phyloP scores from a whole-genome alignment of 352 stramenopile species.

The Pilasporangium apinafurcum region DNA sequence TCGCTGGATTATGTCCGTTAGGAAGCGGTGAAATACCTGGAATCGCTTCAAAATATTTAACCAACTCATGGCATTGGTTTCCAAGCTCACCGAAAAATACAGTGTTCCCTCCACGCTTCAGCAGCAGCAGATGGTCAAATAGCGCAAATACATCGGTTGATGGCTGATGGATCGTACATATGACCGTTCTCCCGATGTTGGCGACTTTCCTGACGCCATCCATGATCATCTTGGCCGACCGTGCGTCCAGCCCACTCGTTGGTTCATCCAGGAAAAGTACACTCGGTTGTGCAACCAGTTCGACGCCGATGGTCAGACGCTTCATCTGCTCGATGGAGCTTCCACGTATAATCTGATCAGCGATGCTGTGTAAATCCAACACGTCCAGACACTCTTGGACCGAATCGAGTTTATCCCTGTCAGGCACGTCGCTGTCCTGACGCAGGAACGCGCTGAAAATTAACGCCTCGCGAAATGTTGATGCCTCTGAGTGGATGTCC shows the following conservation, averaged over 20 bases:
- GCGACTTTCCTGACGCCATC: constrained; percentile 55
- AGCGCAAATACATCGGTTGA: constrained; percentile 76
- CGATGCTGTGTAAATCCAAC: constrained; percentile 12
- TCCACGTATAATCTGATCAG: constrained; percentile 14
- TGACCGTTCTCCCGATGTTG: constrained; percentile 64
- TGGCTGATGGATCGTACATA: constrained; percentile 90
- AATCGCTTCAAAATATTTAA: constrained; percentile 68
- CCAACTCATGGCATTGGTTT: constrained; percentile 24
- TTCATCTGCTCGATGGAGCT: constrained; percentile 29
- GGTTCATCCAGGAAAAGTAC: constrained; percentile 76
- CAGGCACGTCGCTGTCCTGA: constrained; percentile 11
- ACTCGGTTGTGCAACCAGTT: constrained; percentile 66
- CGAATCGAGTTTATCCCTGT: constrained; percentile 9
- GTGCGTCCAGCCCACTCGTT: constrained; percentile 44
- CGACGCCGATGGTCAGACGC: constrained; percentile 30
- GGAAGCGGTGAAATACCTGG: constrained; percentile 41
- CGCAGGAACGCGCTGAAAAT: constrained; percentile 79
- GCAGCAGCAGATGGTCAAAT: constrained; percentile 81
- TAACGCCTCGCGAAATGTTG: constrained; percentile 78
- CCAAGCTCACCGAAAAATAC: constrained; percentile 84
- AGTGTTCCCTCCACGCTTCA: constrained; percentile 73
- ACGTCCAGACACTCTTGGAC: constrained; percentile 20
- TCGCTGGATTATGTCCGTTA: constrained; percentile 75
- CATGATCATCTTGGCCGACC: constrained; percentile 63
- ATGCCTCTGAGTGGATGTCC: constrained; percentile 39